Base-by-base conservation (phyloP, 2,329 filamentous ascomycete species). In the Pezicula neosporulosa region DNA sequence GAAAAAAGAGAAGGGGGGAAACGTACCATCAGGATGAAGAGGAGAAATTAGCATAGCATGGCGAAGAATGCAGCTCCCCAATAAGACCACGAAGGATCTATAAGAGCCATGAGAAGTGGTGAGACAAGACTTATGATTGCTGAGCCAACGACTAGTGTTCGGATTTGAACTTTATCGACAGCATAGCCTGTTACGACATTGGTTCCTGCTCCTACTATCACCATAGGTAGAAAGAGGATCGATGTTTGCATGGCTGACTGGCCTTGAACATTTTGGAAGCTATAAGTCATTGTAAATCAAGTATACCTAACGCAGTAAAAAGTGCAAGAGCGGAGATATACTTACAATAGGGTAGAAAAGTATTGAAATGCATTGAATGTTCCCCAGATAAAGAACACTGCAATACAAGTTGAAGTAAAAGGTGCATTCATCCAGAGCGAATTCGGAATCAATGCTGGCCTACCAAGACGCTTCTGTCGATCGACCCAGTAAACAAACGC, bases 161-260 rank as follows among this genome's bases (percentile, higher is more conserved):
- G 68, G 0, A 72, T 75, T 2, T 64, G 65, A 0, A 77, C 62
- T 21, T 66, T 66, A 52, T 76, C 72, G 1, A 75, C 69, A 6
- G 77, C 55, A 3, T 75, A 60, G 0, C 75, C 77, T 19, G 74
- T 74, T 6, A 68, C 63, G 6, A 79, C 41, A 49, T 75, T 77
- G 3, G 66, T 64, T 1, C 73, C 41, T 0, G 70, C 63, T 0
- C 72, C 73, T 2, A 66, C 58, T 8, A 75, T 57, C 0, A 68
- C 66, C 4, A 61, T 62, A 1, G 72, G 72, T 4, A 76, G 56
- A 51, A 76, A 70, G 1, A 69, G 70, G 13, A 76, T 39, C 4
- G 66, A 55, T n/a, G 57, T 55, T 37, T 56, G 51, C 6, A 59
- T 39, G 5, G 53, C 42, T 6, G 46, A 42, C n/a, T 52, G 48